Evolutionary conservation across 2,329 filamentous ascomycete genomes (phyloP), one percentile per base, ranked within the genome.

Genomic region (Chaetomium olivaceum): DNA sequence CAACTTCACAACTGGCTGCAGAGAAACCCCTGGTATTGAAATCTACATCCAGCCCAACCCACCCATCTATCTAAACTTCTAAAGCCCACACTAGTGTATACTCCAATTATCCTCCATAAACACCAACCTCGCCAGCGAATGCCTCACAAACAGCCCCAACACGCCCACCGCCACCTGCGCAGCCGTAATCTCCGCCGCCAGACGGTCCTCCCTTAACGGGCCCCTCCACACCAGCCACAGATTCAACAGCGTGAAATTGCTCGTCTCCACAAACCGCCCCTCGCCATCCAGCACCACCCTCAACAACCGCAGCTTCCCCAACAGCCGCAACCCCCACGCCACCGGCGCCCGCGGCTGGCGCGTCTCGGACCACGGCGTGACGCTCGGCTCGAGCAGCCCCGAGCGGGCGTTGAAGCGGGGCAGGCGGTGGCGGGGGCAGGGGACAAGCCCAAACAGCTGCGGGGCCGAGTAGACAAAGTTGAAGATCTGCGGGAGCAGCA

Each of bases 201-300:
- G 82, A 55, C 87, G 84, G 78, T 97, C 91, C 77, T 99, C 95
- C 68, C 91, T 86, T 83, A 96, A 86, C 2, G 95, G 93, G 0
- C 95, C 95, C 76, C 93, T 89, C 91, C 93, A 96, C 60, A 98
- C 91, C 68, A 99, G 82, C 94, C 94, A 99, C 63, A 99, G 84
- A 76, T 99, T 99, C 71, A 99, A 83, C 57, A 99, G 85, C 9
- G 95, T 99, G 69, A 99, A 85, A 77, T 99, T 99, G 70, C 88
- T 92, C 23, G 89, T 94, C 78, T 95, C 90, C 27, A 87, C 80
- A 72, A 98, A 90, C 70, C 83, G 80, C 9, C 91, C 91, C 62
- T 89, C 79, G 43, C 87, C 82, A 73, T 94, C 88, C 59, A 82
- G 84, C 66, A 83, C 86, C 51, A 97, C 80, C 56, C 86, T 83